Evolutionary conservation across 768 basidiomycete species (phyloP).

Genomic region (Kwoniella dejecticola): DNA sequence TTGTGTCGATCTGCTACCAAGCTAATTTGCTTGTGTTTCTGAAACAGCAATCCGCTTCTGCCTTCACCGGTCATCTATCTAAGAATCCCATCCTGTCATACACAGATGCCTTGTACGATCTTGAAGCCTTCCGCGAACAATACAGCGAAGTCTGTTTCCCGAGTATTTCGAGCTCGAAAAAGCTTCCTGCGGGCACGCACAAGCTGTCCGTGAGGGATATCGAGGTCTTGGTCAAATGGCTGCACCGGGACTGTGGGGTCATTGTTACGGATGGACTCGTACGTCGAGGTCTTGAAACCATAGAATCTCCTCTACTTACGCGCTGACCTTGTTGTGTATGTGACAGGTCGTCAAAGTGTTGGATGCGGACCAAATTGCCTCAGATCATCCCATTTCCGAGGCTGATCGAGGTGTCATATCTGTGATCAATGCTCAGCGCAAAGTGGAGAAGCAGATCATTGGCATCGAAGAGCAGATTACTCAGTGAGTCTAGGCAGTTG

Average conservation of each 20-base stretch:
- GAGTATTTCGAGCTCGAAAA: constrained; percentile 16
- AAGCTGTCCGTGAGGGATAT: constrained; percentile 66
- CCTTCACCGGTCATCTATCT: constrained; percentile 33
- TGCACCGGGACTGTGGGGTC: constrained; percentile 72
- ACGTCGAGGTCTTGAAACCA: constrained; percentile 46
- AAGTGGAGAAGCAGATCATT: constrained; percentile 70
- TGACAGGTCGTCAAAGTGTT: constrained; percentile 80
- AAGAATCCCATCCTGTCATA: constrained; percentile 41
- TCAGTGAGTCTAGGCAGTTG: constrained; percentile 68
- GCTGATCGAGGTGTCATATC: constrained; percentile 82
- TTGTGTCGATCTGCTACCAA: too few relatives aligned
- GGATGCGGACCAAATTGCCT: constrained; percentile 54
- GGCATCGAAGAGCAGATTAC: constrained; percentile 70
- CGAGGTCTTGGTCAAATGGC: constrained; percentile 70
- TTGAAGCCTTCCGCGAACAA: constrained; percentile 28
- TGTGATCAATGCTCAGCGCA: constrained; percentile 69
- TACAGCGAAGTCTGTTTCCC: constrained; percentile 38
- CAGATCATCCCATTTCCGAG: constrained; percentile 64
- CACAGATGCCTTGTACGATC: constrained; percentile 33
- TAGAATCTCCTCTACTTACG: constrained; percentile 67
- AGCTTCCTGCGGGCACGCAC: constrained; percentile 49
- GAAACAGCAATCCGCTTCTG: constrained; percentile 47
- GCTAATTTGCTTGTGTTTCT: too few relatives aligned
- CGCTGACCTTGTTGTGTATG: constrained; percentile 69
- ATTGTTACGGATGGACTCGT: constrained; percentile 72